Percentiles rank a stretch among this genome's conserved stretches.
These are phyloP conservation scores for Tulasnella calospora DNA, from an alignment of 768 basidiomycete genomes.

Conservation along the genomic window DNA sequence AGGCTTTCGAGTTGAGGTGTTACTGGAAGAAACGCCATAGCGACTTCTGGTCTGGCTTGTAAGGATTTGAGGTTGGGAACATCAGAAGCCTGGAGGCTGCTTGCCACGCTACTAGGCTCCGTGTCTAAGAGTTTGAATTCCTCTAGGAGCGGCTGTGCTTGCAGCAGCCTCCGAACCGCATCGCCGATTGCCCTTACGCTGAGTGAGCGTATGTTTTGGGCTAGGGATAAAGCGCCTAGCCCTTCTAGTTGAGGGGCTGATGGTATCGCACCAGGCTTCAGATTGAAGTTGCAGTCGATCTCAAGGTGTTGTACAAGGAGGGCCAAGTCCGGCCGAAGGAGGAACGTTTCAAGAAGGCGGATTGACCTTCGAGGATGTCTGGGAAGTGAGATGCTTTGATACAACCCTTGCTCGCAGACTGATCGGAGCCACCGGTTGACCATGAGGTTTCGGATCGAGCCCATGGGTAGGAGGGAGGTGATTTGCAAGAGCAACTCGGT, in stretches of 20 bases:
- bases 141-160: too few relatives aligned
- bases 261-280: not conserved
- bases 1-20: not conserved
- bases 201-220: not conserved
- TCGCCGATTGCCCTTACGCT: not conserved
- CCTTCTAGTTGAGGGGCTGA: not conserved
- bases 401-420: not conserved
- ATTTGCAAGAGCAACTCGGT: not conserved
- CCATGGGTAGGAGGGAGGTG: not conserved
- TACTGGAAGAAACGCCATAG: not conserved
- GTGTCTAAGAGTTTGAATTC: too few relatives aligned
- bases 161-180: too few relatives aligned
- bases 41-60: not conserved
- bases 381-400: not conserved
- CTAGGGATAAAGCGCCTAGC: not conserved
- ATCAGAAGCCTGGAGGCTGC: not conserved
- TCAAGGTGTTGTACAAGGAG: not conserved
- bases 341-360: not conserved
- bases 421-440: not conserved
- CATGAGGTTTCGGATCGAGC: not conserved
- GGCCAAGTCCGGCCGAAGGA: not conserved
- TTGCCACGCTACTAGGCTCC: too few relatives aligned
- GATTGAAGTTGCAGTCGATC: not conserved
- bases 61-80: not conserved
- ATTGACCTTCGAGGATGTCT: not conserved